phyloP scores from a whole-genome alignment of 1,139 yeast species.

The Hansenula lynferdii region DNA sequence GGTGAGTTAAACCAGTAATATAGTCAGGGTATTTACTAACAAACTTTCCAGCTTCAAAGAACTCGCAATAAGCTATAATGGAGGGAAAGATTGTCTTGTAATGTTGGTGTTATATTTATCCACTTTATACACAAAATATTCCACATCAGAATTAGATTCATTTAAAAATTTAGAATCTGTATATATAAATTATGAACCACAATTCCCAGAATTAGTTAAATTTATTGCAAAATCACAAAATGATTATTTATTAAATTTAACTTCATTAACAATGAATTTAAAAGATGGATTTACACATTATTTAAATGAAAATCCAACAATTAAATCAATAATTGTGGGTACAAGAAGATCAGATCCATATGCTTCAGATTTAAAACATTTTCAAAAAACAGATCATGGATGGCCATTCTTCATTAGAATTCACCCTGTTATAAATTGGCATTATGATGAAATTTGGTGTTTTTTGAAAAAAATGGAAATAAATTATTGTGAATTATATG shows the following conservation, averaged over 20 bases:
- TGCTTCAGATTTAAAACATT: conserved; percentile 46
- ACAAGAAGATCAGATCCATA: conserved; percentile 79
- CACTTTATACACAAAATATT: conserved; percentile 30
- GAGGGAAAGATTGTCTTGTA: conserved; percentile 89
- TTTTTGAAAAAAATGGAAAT: conserved; percentile 45
- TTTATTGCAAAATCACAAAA: conserved; percentile 41
- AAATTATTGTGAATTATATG: conserved; percentile 67
- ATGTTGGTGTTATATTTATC: conserved; percentile 68
- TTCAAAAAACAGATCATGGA: conserved; percentile 71
- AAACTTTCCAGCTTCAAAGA: conserved; percentile 42
- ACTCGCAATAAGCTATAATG: conserved; percentile 76
- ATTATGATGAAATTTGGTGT: conserved; percentile 73
- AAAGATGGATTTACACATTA: conserved; percentile 64
- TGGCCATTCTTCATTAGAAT: conserved; percentile 84
- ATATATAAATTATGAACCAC: conserved; percentile 63
- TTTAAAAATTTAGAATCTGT: conserved; percentile 49
- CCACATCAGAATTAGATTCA: conserved; percentile 21
- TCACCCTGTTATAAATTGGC: conserved; percentile 84
- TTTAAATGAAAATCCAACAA: conserved; percentile 38
- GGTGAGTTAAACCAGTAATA: too few species aligned
- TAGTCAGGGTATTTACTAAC: too few species aligned
- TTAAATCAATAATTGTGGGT: conserved; percentile 73
- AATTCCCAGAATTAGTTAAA: conserved; percentile 48
- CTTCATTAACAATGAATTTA: conserved; percentile 42
- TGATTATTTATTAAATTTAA: conserved; percentile 42